Evolutionary conservation across 2,329 filamentous ascomycete species (phyloP).

Genomic region (Chaetomiaceae sp.): DNA sequence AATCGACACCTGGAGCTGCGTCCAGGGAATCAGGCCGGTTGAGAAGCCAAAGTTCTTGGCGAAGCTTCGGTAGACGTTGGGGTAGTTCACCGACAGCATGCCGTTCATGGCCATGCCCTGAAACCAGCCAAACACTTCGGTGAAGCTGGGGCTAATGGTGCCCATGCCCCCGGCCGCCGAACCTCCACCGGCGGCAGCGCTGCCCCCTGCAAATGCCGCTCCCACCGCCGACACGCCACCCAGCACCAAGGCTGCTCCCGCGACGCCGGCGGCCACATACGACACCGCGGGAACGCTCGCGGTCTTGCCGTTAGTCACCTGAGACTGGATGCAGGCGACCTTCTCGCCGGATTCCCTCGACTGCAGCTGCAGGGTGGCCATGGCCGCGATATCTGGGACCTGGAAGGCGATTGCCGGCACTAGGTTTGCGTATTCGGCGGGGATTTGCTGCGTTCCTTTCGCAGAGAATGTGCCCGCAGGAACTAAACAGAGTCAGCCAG

Average conservation of each 20-base stretch:
- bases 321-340: slow-evolving; percentile 78
- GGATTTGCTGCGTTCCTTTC: slow-evolving; percentile 66
- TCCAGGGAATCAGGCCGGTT: slow-evolving; percentile 78
- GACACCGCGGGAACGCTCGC: slow-evolving; percentile 69
- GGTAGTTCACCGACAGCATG: slow-evolving; percentile 89
- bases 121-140: slow-evolving; percentile 82
- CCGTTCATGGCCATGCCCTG: slow-evolving; percentile 93
- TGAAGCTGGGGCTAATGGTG: slow-evolving; percentile 75
- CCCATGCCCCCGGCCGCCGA: slow-evolving; percentile 49
- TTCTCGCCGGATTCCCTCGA: slow-evolving; percentile 54
- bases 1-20: slow-evolving; percentile 72
- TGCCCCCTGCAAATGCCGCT: slow-evolving; percentile 52
- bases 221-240: slow-evolving; percentile 67
- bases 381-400: slow-evolving; percentile 83
- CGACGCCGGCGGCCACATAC: slow-evolving; percentile 78
- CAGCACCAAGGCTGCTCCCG: slow-evolving; percentile 74
- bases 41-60: slow-evolving; percentile 92
- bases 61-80: slow-evolving; percentile 83
- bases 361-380: slow-evolving; percentile 73
- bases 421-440: slow-evolving; percentile 62
- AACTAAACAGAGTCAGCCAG: slow-evolving; percentile 44
- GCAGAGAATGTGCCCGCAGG: slow-evolving; percentile 72
- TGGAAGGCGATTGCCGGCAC: slow-evolving; percentile 88
- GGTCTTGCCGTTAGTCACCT: slow-evolving; percentile 84
- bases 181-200: slow-evolving; percentile 45